Evolutionary conservation across 164 flowering plant genomes (phyloP).

Genomic region (Tetracentron sinense): DNA sequence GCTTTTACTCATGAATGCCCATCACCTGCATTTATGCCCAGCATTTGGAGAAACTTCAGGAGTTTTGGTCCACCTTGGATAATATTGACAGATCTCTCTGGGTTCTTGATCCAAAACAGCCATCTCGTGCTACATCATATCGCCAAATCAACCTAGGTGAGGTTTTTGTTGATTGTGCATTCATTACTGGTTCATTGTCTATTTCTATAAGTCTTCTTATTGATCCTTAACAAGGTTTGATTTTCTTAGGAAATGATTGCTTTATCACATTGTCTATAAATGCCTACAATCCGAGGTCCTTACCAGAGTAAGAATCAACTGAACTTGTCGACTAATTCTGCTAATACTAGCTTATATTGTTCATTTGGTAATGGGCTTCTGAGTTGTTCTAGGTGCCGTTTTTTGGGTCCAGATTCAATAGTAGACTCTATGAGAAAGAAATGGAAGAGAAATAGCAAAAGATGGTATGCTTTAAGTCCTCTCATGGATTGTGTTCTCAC

Average conservation of each 20-base stretch:
- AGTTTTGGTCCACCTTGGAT: constrained; percentile 66
- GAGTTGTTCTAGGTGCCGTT: constrained; percentile 54
- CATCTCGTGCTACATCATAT: constrained; percentile 43
- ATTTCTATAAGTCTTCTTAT: background rate
- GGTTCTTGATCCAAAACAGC: constrained; percentile 44
- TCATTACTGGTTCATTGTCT: background rate
- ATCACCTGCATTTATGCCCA: constrained; percentile 18
- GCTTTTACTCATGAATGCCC: constrained; percentile 4
- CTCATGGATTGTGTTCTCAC: constrained; percentile 1
- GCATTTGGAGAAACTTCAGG: constrained; percentile 74
- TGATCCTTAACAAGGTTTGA: background rate
- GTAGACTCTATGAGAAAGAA: constrained; percentile 38
- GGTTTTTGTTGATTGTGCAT: background rate
- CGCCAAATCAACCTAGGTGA: constrained; percentile 62
- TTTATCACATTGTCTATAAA: constrained; percentile 39
- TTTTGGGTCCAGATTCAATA: constrained; percentile 54
- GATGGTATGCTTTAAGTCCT: constrained; percentile 39
- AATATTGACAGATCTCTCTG: constrained; percentile 54
- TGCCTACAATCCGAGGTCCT: constrained; percentile 46
- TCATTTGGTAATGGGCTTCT: constrained; percentile 9
- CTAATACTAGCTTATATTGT: background rate
- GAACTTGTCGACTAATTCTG: background rate
- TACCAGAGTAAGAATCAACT: constrained; percentile 63
- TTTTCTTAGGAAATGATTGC: constrained; percentile 54
- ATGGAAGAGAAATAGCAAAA: constrained; percentile 56